Evolutionary conservation across 164 flowering plant species (phyloP).

Genomic region (Tetracentron sinense): DNA sequence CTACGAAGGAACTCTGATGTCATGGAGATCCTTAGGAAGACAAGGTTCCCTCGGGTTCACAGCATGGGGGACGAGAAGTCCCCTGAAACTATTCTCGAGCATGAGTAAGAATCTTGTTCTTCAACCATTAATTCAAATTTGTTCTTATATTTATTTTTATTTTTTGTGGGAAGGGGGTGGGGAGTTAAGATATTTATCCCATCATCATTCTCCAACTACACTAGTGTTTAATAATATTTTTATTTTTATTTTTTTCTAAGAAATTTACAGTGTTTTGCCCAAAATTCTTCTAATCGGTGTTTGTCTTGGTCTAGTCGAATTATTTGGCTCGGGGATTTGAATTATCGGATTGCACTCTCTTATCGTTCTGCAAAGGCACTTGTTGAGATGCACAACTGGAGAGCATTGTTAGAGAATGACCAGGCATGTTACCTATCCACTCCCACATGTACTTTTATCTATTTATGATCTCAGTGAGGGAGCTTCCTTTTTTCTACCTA

Average conservation of each 20-base stretch:
- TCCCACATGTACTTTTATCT: not conserved
- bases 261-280: too few relatives aligned
- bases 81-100: conserved; percentile 86
- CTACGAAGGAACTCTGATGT: conserved; percentile 94
- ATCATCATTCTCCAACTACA: not conserved
- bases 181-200: too few relatives aligned
- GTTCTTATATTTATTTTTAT: too few relatives aligned
- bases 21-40: conserved; percentile 93
- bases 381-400: conserved; percentile 96
- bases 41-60: conserved; percentile 89
- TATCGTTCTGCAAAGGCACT: conserved; percentile 91
- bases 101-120: conserved; percentile 56
- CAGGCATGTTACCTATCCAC: conserved; percentile 58
- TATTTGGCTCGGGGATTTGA: conserved; percentile 97
- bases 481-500: not conserved
- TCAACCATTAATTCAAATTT: too few relatives aligned
- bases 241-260: too few relatives aligned
- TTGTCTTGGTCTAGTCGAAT: conserved; percentile 56
- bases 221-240: not conserved
- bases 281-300: not conserved
- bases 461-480: not conserved
- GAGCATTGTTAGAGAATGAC: conserved; percentile 80
- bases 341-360: conserved; percentile 86
- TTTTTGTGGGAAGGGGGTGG: too few relatives aligned
- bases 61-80: conserved; percentile 67